Evolutionary conservation across 768 basidiomycete genomes (phyloP), one percentile per base, ranked within the genome.

Genomic region (Fistulinella prunicolor): DNA sequence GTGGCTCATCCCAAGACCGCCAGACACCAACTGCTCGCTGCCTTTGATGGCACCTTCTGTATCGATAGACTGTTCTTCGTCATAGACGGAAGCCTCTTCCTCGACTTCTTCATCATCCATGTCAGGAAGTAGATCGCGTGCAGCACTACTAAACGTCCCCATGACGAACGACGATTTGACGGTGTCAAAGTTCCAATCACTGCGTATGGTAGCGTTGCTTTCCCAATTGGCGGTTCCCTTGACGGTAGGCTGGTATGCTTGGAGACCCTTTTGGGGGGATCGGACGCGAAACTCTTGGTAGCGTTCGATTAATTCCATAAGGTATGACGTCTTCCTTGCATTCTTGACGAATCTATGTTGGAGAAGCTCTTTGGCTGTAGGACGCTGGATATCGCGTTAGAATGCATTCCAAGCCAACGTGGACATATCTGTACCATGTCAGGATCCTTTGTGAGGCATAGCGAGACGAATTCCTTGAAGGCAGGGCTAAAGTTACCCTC

Each of bases 131-230:
- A 88, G 68, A 58, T 89, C 86, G 57, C 78, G 82, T 8, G 83
- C 76, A 73, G 86, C 83, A 47, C 79, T 84, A 42, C 83, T 80
- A 62, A 85, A 82, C 3, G 88, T 84, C 35, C 87, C 88, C 81
- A 90, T 86, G 4, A 84, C 81, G 23, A 82, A 76, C 9, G 79
- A 72, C 5, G 86, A 77, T 50, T 76, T 83, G 57, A 93, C 73
- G 2, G 91, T 94, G 58, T 94, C 94, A 64, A 98, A 98, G 64
- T 89, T 91, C 96, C 95, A 98, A 53, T 93, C 93, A 61, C 89
- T 94, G 61, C 82, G 80, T 69, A 95, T 77, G 2, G 93, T 91
- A 38, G 78, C 81, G 51, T 79, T 82, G 41, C 65, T 68, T 56
- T 89, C 88, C 89, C 87, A 90, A 38, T 77, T 73, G 39, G 73